A percentile compares a stretch with the other conserved stretches of the same genome.
These are phyloP conservation scores for Cucurbita pepo DNA, from an alignment of 306 rosid genomes.

Conservation along the genomic window DNA sequence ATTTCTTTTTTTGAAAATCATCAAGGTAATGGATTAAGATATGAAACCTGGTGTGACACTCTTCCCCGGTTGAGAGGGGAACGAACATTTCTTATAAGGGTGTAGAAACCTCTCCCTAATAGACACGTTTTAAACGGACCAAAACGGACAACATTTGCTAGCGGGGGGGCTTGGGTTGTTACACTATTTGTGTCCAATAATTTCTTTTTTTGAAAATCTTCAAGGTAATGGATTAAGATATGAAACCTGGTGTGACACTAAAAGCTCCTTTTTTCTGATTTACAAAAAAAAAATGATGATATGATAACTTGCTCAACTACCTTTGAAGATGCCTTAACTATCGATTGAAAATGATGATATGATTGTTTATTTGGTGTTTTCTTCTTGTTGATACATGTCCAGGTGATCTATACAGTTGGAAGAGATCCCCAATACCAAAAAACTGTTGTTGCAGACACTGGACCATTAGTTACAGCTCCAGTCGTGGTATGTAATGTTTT, in stretches of 20 bases:
- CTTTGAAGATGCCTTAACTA: background rate
- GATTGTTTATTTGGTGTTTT: conserved; percentile 1
- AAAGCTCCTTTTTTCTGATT: background rate
- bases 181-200: background rate
- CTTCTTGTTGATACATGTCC: conserved; percentile 17
- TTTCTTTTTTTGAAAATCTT: background rate
- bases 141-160: no score
- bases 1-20: background rate
- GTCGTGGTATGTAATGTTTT: conserved; percentile 39
- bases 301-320: background rate
- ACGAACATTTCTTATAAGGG: no score
- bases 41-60: background rate
- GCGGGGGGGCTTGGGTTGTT: no score
- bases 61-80: no score
- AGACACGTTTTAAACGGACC: no score
- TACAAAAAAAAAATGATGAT: background rate
- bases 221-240: background rate
- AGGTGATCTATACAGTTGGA: conserved; percentile 93
- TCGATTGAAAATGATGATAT: background rate
- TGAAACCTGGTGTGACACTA: background rate
- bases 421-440: conserved; percentile 72
- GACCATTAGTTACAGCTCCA: conserved; percentile 66
- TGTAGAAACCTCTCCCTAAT: no score
- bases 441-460: conserved; percentile 45
- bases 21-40: background rate